phyloP scores from a whole-genome alignment of 768 basidiomycete genomes.

The Chiua virens region DNA sequence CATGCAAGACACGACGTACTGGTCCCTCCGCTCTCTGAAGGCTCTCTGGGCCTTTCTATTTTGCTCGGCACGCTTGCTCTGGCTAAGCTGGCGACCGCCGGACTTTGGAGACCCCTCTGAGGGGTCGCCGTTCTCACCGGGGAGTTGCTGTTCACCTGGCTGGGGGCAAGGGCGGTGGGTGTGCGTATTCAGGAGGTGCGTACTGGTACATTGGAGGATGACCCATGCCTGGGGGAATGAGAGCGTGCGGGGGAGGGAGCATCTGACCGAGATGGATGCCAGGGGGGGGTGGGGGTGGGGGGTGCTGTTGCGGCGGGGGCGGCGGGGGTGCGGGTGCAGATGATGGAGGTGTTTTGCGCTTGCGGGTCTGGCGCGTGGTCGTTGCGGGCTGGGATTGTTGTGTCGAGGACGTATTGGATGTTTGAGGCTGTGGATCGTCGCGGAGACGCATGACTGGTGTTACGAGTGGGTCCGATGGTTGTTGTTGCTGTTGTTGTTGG shows the following conservation, averaged over 20 bases:
- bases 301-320: slow-evolving; percentile 18
- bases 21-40: slow-evolving; percentile 86
- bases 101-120: slow-evolving; percentile 6
- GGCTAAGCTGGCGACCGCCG: slow-evolving; percentile 61
- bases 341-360: slow-evolving; percentile 67
- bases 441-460: slow-evolving; percentile 55
- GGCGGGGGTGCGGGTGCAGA: slow-evolving; percentile 14
- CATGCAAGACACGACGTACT: slow-evolving; percentile 46
- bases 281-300: slow-evolving; percentile 36
- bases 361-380: slow-evolving; percentile 41
- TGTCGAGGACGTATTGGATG: slow-evolving; percentile 14
- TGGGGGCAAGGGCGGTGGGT: slow-evolving; percentile 26
- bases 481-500: slow-evolving; percentile 18
- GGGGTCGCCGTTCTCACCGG: slow-evolving; percentile 16
- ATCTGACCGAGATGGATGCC: slow-evolving; percentile 49
- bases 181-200: slow-evolving; percentile 33
- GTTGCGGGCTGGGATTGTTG: slow-evolving; percentile 15
- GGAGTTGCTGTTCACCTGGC: slow-evolving; percentile 27
- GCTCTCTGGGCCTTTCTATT: slow-evolving; percentile 93
- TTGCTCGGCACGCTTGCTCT: slow-evolving; percentile 88
- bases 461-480: slow-evolving; percentile 13
- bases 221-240: slow-evolving; percentile 43
- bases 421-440: slow-evolving; percentile 45
- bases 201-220: slow-evolving; percentile 35
- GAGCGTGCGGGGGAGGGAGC: slow-evolving; percentile 53